phyloP scores from a whole-genome alignment of 2,329 filamentous ascomycete species.

The Pyrenophora teres region DNA sequence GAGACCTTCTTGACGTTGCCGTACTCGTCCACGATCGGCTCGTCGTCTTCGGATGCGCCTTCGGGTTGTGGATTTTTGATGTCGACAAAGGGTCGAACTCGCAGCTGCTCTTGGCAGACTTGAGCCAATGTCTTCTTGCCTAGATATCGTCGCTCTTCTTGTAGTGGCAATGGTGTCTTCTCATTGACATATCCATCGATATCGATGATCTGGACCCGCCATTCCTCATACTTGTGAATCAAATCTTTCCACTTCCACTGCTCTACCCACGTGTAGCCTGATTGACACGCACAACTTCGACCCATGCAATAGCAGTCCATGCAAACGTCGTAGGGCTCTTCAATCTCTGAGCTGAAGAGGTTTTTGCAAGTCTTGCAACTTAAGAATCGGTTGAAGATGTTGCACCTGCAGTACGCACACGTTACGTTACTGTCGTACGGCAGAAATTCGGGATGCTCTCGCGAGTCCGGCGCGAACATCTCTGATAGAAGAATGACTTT shows the following conservation, averaged over 20 bases:
- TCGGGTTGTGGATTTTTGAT: constrained; percentile 65
- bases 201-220: constrained; percentile 77
- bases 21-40: constrained; percentile 67
- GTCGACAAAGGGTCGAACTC: constrained; percentile 79
- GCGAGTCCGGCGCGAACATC: constrained; percentile 71
- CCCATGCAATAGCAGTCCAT: constrained; percentile 99
- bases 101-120: constrained; percentile 90
- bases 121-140: constrained; percentile 83
- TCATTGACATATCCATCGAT: constrained; percentile 69
- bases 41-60: constrained; percentile 54
- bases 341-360: constrained; percentile 68
- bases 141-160: constrained; percentile 68
- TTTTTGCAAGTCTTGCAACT: constrained; percentile 86
- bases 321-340: constrained; percentile 91
- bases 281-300: constrained; percentile 86
- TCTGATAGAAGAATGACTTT: constrained; percentile 82
- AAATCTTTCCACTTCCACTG: constrained; percentile 88
- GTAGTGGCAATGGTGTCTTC: constrained; percentile 70
- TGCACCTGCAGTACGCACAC: constrained; percentile 92
- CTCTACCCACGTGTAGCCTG: constrained; percentile 85
- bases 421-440: constrained; percentile 90
- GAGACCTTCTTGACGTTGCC: constrained; percentile 66
- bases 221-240: constrained; percentile 76
- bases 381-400: constrained; percentile 96
- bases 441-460: constrained; percentile 75